phyloP scores from a whole-genome alignment of 306 rosid genomes.

The Quercus dentata region DNA sequence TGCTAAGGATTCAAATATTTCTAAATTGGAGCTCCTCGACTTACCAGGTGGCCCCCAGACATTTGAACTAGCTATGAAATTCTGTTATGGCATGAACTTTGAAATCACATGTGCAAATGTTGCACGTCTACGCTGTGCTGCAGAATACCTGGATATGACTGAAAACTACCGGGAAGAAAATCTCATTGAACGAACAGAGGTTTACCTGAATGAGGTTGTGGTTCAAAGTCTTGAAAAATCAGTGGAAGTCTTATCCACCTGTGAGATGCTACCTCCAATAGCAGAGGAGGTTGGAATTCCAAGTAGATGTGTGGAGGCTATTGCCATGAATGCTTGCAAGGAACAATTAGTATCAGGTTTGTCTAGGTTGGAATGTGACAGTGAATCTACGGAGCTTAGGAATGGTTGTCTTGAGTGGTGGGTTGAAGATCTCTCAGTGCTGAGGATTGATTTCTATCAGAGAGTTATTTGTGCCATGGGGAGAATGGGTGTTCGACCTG shows the following conservation, averaged over 20 bases:
- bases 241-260: slow-evolving; percentile 64
- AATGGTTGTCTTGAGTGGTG: slow-evolving; percentile 64
- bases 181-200: slow-evolving; percentile 55
- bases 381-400: slow-evolving; percentile 53
- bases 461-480: slow-evolving; percentile 65
- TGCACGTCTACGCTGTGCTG: slow-evolving; percentile 68
- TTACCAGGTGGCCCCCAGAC: slow-evolving; percentile 78
- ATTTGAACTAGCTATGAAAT: slow-evolving; percentile 85
- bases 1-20: slow-evolving; percentile 43
- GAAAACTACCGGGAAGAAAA: slow-evolving; percentile 74
- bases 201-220: slow-evolving; percentile 63
- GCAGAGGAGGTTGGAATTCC: slow-evolving; percentile 62
- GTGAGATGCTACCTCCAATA: slow-evolving; percentile 49
- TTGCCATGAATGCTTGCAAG: slow-evolving; percentile 77
- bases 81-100: slow-evolving; percentile 82
- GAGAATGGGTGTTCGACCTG: slow-evolving; percentile 63
- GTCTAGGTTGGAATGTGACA: slow-evolving; percentile 48
- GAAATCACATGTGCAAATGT: slow-evolving; percentile 72
- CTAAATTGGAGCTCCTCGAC: slow-evolving; percentile 61
- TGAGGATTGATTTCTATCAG: slow-evolving; percentile 56
- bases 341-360: slow-evolving; percentile 69
- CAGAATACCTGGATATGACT: slow-evolving; percentile 78
- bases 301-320: slow-evolving; percentile 73
- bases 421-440: slow-evolving; percentile 67
- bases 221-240: slow-evolving; percentile 61